Percentiles rank a stretch among this genome's conserved stretches.
Evolutionary conservation across 176 grass and related monocot species (phyloP).

Genomic region (Paspalum vaginatum): DNA sequence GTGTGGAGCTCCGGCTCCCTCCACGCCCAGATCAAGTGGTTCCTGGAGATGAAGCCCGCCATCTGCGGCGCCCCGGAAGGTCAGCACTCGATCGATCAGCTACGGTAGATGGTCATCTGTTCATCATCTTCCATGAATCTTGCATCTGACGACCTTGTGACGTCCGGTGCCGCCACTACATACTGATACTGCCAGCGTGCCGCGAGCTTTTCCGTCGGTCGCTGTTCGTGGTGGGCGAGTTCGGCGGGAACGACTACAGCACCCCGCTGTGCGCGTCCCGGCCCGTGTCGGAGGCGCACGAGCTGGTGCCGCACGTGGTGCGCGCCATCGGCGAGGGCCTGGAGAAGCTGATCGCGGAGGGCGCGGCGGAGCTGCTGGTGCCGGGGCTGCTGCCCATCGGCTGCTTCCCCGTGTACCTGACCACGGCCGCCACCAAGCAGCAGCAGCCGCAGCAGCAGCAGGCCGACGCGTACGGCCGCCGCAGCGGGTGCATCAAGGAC

Average conservation of each 20-base stretch:
- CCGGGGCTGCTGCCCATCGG: slow-evolving; percentile 76
- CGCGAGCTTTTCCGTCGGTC: neutral
- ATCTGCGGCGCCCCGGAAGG: slow-evolving; percentile 36
- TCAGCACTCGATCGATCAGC: too few species aligned
- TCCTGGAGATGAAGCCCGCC: slow-evolving; percentile 39
- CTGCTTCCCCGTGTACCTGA: slow-evolving; percentile 79
- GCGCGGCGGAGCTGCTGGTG: slow-evolving; percentile 82
- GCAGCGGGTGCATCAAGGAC: slow-evolving; percentile 72
- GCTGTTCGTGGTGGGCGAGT: neutral
- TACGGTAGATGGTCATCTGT: too few species aligned
- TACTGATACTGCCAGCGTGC: neutral
- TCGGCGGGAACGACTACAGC: slow-evolving; percentile 43
- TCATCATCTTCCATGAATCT: too few species aligned
- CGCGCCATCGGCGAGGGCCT: slow-evolving; percentile 58
- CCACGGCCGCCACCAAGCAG: slow-evolving; percentile 42
- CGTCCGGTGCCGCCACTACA: too few species aligned
- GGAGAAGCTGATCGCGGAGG: slow-evolving; percentile 78
- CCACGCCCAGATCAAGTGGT: slow-evolving; percentile 55
- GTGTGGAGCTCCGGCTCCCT: slow-evolving; percentile 49
- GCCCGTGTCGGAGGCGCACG: slow-evolving; percentile 58
- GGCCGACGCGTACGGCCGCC: slow-evolving; percentile 39
- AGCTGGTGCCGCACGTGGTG: slow-evolving; percentile 55
- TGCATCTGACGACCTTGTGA: too few species aligned
- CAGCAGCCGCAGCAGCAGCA: neutral
- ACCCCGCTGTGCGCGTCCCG: slow-evolving; percentile 66